Evolutionary conservation across 306 rosid species (phyloP).

Genomic region (Citrullus amarus): DNA sequence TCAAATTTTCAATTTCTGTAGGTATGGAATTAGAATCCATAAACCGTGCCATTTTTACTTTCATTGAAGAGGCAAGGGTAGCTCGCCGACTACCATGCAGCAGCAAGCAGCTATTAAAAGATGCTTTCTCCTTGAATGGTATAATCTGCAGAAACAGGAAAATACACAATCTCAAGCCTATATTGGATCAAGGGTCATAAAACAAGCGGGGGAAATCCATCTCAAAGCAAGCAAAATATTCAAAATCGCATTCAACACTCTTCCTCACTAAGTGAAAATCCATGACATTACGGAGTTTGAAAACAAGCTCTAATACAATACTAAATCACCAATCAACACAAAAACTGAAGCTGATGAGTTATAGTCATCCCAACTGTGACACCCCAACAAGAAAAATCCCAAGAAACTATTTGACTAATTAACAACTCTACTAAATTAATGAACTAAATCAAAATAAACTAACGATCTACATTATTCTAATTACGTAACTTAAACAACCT

Average conservation of each 20-base stretch:
- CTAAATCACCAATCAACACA: neutral
- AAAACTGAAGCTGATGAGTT: neutral
- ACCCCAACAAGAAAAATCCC: neutral
- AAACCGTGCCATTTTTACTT: constrained; percentile 18
- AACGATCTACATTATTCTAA: neutral
- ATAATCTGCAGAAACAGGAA: constrained; percentile 17
- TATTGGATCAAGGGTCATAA: neutral
- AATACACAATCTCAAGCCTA: neutral
- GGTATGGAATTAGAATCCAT: constrained; percentile 13
- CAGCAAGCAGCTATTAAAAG: neutral
- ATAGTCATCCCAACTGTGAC: neutral
- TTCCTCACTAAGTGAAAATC: neutral
- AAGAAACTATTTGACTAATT: neutral
- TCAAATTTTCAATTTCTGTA: constrained; percentile 4
- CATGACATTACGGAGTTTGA: neutral
- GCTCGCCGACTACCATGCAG: neutral
- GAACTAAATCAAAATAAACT: neutral
- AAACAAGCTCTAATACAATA: neutral
- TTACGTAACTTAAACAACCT: neutral
- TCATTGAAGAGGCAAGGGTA: neutral
- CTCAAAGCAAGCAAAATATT: neutral
- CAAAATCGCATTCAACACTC: neutral
- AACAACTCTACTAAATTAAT: neutral
- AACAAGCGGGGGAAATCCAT: neutral
- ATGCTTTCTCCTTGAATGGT: neutral